These are phyloP conservation scores for Yamadazyma sp. DNA, from an alignment of 1,139 yeast species.

Conservation along the genomic window DNA sequence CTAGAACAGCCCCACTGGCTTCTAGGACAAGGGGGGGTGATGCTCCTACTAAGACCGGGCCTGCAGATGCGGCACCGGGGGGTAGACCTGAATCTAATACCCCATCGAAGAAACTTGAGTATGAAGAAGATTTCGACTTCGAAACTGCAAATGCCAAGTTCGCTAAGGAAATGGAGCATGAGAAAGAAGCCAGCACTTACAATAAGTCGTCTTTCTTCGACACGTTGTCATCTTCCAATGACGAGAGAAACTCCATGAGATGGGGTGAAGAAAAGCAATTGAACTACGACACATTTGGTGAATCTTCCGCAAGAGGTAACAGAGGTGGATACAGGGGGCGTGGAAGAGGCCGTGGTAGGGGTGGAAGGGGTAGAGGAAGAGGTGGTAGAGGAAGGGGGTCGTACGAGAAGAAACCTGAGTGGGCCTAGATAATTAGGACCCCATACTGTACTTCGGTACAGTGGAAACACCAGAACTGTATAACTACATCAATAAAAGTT, in stretches of 20 bases:
- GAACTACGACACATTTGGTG: conserved; percentile 71
- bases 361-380: conserved; percentile 25
- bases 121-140: conserved; percentile 52
- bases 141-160: conserved; percentile 68
- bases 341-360: conserved; percentile 32
- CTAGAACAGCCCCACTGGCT: conserved; percentile 9
- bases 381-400: conserved; percentile 26
- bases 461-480: not conserved
- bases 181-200: conserved; percentile 36
- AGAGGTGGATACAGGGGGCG: conserved; percentile 35
- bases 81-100: conserved; percentile 8
- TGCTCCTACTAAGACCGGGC: conserved; percentile 9
- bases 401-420: conserved; percentile 18
- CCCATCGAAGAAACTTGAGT: conserved; percentile 10
- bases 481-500: not conserved
- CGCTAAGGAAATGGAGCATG: conserved; percentile 33
- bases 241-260: conserved; percentile 42
- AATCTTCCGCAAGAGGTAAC: conserved; percentile 32
- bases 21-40: conserved; percentile 11
- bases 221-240: conserved; percentile 63
- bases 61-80: conserved; percentile 9
- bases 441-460: not conserved
- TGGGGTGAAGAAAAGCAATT: conserved; percentile 64
- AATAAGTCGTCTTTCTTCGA: conserved; percentile 82
- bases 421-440: conserved; percentile 15